Base-by-base conservation (phyloP, 2,329 filamentous ascomycete genomes). In the Aspergillus sp. region DNA sequence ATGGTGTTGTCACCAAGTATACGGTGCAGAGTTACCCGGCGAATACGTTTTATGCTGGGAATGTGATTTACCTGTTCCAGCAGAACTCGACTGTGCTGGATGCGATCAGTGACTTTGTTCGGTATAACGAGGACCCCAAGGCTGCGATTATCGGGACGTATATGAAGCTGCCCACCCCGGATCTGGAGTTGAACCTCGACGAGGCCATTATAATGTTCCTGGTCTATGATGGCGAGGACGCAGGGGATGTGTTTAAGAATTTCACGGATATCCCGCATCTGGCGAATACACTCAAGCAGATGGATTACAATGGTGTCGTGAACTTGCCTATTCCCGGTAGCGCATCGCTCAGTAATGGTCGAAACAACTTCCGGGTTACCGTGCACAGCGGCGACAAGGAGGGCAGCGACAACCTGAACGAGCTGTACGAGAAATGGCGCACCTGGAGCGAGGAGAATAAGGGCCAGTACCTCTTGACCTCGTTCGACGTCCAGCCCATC, bases 1-100 rank as follows among this genome's bases (percentile, higher is more conserved):
- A 82, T 61, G 85, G 77, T 3, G 75, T 86, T 6, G 83, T 87
- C 3, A 66, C 55, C 3, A 42, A 42, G 22, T 57, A 57, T 37
- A 57, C 55, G 12, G 55, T 57, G 2, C 49, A 53, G n/a, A 52
- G 49, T 1, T 37, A 45, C 42, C 55, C 55, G 2, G 55, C 55
- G 3, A 34, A 48, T 22, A 57, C 55, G 5, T 57, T 57, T 34
- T 40, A 57, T 49, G 55, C 55, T 2, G 55, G 55, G 2, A 17
- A 48, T 5, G 19, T 57, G 12, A 24, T 52, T 37, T 58, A 58
- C 20, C 37, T 58, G 27, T 54, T 58, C 27, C 44, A 58, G 39
- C 50, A 58, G 37, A 54, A 34, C 39, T 5, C 34, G 1, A 8
- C 11, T 3, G 51, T 58, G 9, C 56, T 58, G 1, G 24, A 58